Evolutionary conservation across 345 rosid genomes (phyloP), one percentile per base, ranked within the genome.

Genomic region (Salix koriyanagi): DNA sequence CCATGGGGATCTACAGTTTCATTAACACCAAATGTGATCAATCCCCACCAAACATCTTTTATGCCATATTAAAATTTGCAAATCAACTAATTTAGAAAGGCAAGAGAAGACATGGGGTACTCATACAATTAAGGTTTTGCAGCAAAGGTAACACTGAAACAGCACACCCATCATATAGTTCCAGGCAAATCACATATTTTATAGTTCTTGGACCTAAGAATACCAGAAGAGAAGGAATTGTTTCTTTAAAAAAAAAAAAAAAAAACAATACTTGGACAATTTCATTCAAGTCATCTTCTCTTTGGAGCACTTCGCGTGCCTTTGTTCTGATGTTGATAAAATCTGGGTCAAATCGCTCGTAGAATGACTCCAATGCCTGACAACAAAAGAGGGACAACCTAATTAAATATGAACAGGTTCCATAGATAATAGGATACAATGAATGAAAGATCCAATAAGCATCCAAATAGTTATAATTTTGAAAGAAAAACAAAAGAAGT

Each of bases 251-350:
- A 41, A 78, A 23, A 71, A 41, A 44, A 78, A 23, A 71, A 39
- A 44, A 44, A 73, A 46, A 77, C 78, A 21, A 21, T 89, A 93
- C 99, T 87, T 93, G 99, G 84, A 96, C 99, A 88, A 96, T 96
- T 89, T 96, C 99, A 70, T 96, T 96, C 76, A 96, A 84, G 86
- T 96, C 99, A 81, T 96, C 99, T 86, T 96, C 99, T 85, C 99
- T 94, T 85, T 96, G 99, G 78, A 96, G 91, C 87, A 96, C 97
- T 86, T 96, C 99, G 48, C 99, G 86, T 79, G 99, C 99, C 89
- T 90, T 96, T 56, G 99, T 96, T 88, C 99, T 92, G 81, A 96
- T 96, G 93, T 77, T 92, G 82, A 94, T 96, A 85, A 96, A 96
- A 84, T 96, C 99, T 13, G 97, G 94, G 83, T 96, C 99, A 72